Evolutionary conservation across 768 basidiomycete species (phyloP).

Genomic region (Pisolithus marmoratus): DNA sequence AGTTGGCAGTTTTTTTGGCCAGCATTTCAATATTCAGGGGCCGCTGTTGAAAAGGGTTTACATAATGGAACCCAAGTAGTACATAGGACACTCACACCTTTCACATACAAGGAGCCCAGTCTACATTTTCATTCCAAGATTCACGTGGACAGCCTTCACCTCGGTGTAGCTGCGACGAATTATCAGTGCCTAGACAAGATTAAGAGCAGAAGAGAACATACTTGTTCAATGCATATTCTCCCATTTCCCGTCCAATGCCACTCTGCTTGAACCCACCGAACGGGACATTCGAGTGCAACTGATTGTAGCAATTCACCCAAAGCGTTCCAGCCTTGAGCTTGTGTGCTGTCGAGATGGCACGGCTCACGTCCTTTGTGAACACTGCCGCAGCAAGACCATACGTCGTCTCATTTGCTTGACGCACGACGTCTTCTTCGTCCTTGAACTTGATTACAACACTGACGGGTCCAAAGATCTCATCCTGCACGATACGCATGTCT

Average conservation of each 20-base stretch:
- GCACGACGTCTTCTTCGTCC: slow-evolving; percentile 58
- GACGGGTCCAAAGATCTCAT: slow-evolving; percentile 81
- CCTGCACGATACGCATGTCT: slow-evolving; percentile 69
- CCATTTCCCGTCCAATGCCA: slow-evolving; percentile 76
- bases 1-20: too few relatives aligned
- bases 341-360: slow-evolving; percentile 69
- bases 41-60: too few relatives aligned
- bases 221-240: slow-evolving; percentile 65
- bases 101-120: background rate
- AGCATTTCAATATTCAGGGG: too few relatives aligned
- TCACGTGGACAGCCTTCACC: slow-evolving; percentile 61
- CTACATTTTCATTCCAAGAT: slow-evolving; percentile 31
- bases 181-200: background rate
- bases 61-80: too few relatives aligned
- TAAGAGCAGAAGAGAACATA: slow-evolving; percentile 23
- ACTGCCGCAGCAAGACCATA: slow-evolving; percentile 89
- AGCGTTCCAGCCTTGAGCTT: slow-evolving; percentile 75
- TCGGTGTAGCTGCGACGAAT: slow-evolving; percentile 39
- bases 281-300: slow-evolving; percentile 41
- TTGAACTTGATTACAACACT: slow-evolving; percentile 74
- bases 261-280: slow-evolving; percentile 87
- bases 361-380: slow-evolving; percentile 74
- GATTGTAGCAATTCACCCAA: slow-evolving; percentile 47
- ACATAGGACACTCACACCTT: too few relatives aligned
- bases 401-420: slow-evolving; percentile 75